Base-by-base conservation (phyloP, 257 asterid species). In the Plantago major region DNA sequence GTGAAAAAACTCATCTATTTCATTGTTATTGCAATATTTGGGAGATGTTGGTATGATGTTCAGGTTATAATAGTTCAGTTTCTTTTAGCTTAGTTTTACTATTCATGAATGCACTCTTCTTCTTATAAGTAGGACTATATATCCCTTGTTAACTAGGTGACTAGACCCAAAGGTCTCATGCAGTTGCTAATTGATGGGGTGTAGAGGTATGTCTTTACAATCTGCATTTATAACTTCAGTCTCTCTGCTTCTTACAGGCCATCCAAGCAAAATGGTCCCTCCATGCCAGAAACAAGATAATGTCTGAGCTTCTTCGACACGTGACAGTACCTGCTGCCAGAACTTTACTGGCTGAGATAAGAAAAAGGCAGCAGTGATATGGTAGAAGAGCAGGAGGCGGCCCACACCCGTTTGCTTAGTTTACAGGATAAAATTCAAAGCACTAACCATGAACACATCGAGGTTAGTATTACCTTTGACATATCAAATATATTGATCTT, bases 301-400 rank as follows among this genome's bases (percentile, higher is more conserved):
- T 70, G 18, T 79, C 76, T 42, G 84, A 79, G 63, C 84, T 79
- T 56, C 71, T 79, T 59, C 82, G 76, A 65, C 82, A 79, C 47
- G 7, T 76, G n/a, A 44, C 61, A 10, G 81, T 79, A 3, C 67
- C 56, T 61, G 43, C 65, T 19, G 72, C 79, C 6, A 73, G 73
- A 58, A 67, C 40, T 53, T 19, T 76, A 22, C 73, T 79, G 3
- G 69, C 70, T 44, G 65, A 73, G 46, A 70, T 76, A 48, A 66
- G 45, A 65, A 76, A 67, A 67, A n/a, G 76, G 82, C 71, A 79
- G 81, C 6, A 64, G 82, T 66, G 37, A 68, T 58, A 76, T 79
- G 84, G 73, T 79, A 22, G 64, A 79, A 28, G 84, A 79, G 75
- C 84, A 79, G 76, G 84, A 79, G 70, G 84, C 79, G 18, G 79